A percentile compares a stretch with the other conserved stretches of the same genome.
Conservation (phyloP, 1,139 yeast species). For the Geotrichum reessii region DNA sequence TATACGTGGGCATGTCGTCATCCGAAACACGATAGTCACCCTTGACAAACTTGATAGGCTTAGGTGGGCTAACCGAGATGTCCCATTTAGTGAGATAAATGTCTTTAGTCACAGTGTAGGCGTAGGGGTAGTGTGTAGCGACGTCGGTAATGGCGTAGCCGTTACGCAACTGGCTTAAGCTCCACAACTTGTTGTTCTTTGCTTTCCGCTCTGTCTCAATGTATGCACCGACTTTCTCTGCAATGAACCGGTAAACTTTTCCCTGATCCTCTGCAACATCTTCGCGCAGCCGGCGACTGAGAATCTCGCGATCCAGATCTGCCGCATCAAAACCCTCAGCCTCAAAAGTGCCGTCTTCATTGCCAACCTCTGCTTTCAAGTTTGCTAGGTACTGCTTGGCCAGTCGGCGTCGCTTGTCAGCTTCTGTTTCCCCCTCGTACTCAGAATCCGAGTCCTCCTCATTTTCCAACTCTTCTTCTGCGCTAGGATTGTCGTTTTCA, state of each 20-base stretch:
- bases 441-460: conserved; percentile 29
- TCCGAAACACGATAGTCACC: conserved; percentile 53
- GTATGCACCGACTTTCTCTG: conserved; percentile 31
- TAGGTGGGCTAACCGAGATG: conserved; percentile 44
- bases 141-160: conserved; percentile 38
- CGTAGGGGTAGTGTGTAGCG: conserved; percentile 50
- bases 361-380: conserved; percentile 51
- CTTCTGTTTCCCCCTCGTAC: conserved; percentile 68
- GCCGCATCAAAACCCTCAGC: conserved; percentile 78
- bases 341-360: conserved; percentile 32
- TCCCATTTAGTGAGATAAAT: conserved; percentile 77
- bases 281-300: conserved; percentile 69
- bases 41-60: conserved; percentile 54
- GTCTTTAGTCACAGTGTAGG: conserved; percentile 83
- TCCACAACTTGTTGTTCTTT: conserved; percentile 14
- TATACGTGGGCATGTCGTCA: conserved; percentile 30
- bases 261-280: conserved; percentile 93
- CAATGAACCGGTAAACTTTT: conserved; percentile 63
- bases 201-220: conserved; percentile 2
- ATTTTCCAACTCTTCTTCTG: conserved; percentile 22
- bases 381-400: conserved; percentile 90
- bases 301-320: conserved; percentile 81
- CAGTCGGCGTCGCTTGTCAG: conserved; percentile 87
- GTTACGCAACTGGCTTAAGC: conserved; percentile 18
- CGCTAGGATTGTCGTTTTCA: conserved; percentile 22